Conservation (phyloP, 192 early-diverging fungal genomes). For the Neocallimastix lanati region DNA sequence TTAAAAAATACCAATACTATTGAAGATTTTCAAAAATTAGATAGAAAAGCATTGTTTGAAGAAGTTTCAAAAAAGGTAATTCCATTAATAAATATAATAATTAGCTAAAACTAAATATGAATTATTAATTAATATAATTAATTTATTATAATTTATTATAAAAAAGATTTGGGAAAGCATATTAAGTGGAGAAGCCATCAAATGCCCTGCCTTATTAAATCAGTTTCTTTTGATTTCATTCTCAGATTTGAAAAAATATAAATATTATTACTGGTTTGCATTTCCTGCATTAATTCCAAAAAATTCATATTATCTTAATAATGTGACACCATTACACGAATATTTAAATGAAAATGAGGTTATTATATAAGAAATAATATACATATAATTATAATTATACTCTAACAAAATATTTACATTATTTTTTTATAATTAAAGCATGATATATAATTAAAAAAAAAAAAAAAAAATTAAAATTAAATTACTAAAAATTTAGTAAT, state of each 20-base stretch:
- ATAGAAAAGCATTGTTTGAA: conserved; percentile 54
- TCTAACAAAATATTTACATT: no score
- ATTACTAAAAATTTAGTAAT: no score
- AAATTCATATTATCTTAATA: conserved; percentile 18
- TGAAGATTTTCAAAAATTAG: conserved; percentile 68
- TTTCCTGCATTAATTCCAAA: conserved; percentile 71
- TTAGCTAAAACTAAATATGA: no score
- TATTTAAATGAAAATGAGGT: conserved; percentile 1
- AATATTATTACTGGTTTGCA: conserved; percentile 85
- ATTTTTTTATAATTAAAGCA: no score
- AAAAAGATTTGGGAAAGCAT: conserved; percentile 55
- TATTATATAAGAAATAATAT: neutral
- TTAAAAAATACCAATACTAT: conserved; percentile 88
- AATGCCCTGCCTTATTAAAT: conserved; percentile 42
- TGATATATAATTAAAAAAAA: no score
- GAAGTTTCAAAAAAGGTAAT: conserved; percentile 30
- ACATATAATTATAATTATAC: no score
- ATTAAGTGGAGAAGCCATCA: conserved; percentile 34
- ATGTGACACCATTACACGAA: conserved; percentile 12
- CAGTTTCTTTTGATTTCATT: conserved; percentile 72
- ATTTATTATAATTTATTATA: conserved; percentile 1
- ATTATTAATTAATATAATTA: conserved; percentile 1
- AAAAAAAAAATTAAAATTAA: no score
- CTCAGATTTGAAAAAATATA: conserved; percentile 90
- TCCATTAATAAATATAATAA: no score